These are phyloP conservation scores for Fragaria ananassa DNA, from an alignment of 306 rosid genomes.

Conservation along the genomic window DNA sequence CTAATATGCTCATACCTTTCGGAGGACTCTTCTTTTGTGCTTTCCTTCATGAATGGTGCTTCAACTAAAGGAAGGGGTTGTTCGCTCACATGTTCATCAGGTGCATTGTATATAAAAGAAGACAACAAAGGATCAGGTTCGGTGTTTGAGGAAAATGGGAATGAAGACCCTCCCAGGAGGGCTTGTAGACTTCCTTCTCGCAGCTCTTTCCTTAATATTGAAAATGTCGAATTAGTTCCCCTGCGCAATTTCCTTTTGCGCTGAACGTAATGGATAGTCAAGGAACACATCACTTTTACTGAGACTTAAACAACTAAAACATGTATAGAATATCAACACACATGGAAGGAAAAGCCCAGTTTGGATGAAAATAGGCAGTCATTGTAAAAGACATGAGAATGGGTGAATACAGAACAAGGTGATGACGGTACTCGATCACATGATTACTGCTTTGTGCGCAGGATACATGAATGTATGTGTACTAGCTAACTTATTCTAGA, in stretches of 20 bases:
- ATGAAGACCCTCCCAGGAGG: constrained; percentile 75
- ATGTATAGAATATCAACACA: neutral
- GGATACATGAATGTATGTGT: neutral
- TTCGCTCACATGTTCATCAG: constrained; percentile 38
- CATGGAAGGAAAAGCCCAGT: neutral
- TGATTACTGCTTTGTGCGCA: neutral
- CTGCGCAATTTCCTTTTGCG: constrained; percentile 71
- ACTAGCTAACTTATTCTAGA: neutral
- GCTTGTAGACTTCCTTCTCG: constrained; percentile 76
- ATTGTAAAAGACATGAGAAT: neutral
- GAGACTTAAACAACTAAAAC: neutral
- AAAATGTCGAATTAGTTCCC: constrained; percentile 60
- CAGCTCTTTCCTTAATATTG: constrained; percentile 70
- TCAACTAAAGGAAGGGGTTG: constrained; percentile 43
- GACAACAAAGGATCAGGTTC: constrained; percentile 83
- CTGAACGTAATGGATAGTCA: constrained; percentile 74
- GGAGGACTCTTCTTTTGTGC: constrained; percentile 35
- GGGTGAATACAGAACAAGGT: neutral
- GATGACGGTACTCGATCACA: neutral
- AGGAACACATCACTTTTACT: constrained; percentile 30
- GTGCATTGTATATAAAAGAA: constrained; percentile 71
- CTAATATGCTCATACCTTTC: constrained; percentile 40
- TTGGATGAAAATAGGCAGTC: neutral
- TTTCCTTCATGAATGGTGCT: constrained; percentile 40
- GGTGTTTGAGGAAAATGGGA: constrained; percentile 42